Evolutionary conservation across 768 basidiomycete species (phyloP).

Genomic region (Lactifluus volemus): DNA sequence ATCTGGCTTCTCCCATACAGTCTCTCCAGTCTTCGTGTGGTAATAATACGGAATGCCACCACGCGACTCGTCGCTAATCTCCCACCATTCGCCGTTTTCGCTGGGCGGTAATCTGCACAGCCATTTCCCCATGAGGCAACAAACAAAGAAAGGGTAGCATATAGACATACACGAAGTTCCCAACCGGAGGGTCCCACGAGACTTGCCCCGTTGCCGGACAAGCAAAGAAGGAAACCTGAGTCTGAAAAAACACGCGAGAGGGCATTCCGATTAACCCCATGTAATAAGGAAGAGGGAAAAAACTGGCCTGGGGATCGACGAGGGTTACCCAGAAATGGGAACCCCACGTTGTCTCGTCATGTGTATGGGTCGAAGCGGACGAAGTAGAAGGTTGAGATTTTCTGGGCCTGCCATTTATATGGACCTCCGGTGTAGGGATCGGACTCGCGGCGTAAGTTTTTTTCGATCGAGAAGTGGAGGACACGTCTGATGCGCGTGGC

Average conservation of each 20-base stretch:
- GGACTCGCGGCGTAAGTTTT: neutral
- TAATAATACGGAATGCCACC: slow-evolving; percentile 89
- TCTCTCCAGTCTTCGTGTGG: slow-evolving; percentile 85
- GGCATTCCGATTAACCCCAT: neutral
- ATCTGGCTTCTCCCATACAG: slow-evolving; percentile 85
- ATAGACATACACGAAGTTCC: slow-evolving; percentile 70
- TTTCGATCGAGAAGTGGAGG: slow-evolving; percentile 2
- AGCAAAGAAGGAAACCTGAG: slow-evolving; percentile 68
- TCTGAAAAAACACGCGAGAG: slow-evolving; percentile 44
- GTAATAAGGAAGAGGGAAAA: slow-evolving; percentile 5
- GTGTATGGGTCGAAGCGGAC: slow-evolving; percentile 3
- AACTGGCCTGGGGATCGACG: slow-evolving; percentile 76
- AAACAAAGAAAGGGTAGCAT: slow-evolving; percentile 9
- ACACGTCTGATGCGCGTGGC: neutral
- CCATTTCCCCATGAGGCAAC: slow-evolving; percentile 3
- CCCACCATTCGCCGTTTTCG: slow-evolving; percentile 93
- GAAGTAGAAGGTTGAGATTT: slow-evolving; percentile 12
- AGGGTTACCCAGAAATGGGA: slow-evolving; percentile 93
- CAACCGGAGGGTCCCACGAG: slow-evolving; percentile 88
- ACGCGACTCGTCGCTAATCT: slow-evolving; percentile 75
- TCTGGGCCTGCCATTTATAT: slow-evolving; percentile 23
- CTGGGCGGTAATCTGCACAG: slow-evolving; percentile 64
- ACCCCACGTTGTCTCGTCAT: slow-evolving; percentile 49
- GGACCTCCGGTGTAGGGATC: slow-evolving; percentile 22
- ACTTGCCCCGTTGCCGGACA: slow-evolving; percentile 90